Evolutionary conservation across 768 basidiomycete species (phyloP).

Genomic region (Trametes meyenii): DNA sequence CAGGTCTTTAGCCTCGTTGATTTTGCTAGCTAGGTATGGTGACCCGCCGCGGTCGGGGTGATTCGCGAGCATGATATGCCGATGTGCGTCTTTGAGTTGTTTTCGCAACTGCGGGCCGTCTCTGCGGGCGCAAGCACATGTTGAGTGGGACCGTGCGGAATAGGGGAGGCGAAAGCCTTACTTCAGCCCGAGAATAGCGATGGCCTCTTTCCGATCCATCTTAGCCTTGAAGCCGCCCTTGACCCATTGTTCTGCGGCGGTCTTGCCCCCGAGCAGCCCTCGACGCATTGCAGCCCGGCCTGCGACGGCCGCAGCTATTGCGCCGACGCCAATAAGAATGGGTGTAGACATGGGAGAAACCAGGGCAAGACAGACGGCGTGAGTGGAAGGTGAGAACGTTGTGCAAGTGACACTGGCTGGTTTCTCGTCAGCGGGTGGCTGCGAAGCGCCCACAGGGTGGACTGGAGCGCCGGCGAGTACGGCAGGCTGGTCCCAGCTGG

Average conservation of each 20-base stretch:
- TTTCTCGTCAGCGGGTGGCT: neutral
- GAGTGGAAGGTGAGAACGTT: conserved; percentile 4
- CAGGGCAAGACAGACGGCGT: neutral
- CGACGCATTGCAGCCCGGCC: conserved; percentile 72
- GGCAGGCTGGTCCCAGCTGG: no score
- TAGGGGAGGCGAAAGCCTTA: conserved; percentile 41
- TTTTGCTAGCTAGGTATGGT: conserved; percentile 98
- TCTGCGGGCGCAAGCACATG: conserved; percentile 44
- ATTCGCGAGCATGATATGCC: conserved; percentile 96
- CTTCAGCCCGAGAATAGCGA: conserved; percentile 91
- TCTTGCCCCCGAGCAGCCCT: conserved; percentile 59
- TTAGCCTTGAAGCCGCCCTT: conserved; percentile 94
- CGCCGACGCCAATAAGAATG: conserved; percentile 73
- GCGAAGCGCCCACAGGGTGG: neutral
- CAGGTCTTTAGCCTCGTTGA: conserved; percentile 96
- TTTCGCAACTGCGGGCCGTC: conserved; percentile 78
- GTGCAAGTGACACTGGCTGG: conserved; percentile 29
- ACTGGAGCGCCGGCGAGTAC: no score
- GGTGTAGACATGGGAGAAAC: conserved; percentile 69
- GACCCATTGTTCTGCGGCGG: conserved; percentile 80
- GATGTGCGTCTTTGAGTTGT: conserved; percentile 91
- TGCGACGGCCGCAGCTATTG: conserved; percentile 73
- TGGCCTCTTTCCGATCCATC: conserved; percentile 96
- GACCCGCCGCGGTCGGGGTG: conserved; percentile 98
- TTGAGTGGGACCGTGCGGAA: conserved; percentile 1